Percentiles rank a stretch among this genome's conserved stretches.
These are phyloP conservation scores for Eudorina sp. DNA, from an alignment of 139 green algal species.

Conservation along the genomic window DNA sequence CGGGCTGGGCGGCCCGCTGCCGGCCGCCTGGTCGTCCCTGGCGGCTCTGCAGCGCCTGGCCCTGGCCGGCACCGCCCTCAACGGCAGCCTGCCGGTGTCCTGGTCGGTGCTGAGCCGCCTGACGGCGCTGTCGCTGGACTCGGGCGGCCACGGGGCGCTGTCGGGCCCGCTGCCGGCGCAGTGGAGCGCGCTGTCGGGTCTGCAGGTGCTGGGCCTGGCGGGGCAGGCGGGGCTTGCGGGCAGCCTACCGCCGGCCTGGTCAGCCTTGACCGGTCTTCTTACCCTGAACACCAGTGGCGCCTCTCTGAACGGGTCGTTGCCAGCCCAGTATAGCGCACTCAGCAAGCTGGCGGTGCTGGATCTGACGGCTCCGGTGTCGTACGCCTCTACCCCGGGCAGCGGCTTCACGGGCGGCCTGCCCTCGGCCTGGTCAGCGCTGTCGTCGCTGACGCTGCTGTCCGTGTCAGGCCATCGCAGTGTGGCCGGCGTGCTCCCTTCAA, in stretches of 20 bases:
- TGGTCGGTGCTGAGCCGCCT: not conserved
- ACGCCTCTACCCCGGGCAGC: not conserved
- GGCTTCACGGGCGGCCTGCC: conserved; percentile 46
- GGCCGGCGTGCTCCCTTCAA: not conserved
- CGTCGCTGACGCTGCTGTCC: not conserved
- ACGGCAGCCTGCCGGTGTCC: not conserved
- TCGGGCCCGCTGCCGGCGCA: not conserved
- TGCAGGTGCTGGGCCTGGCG: not conserved
- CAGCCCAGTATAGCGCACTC: not conserved
- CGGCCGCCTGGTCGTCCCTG: not conserved
- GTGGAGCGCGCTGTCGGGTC: not conserved
- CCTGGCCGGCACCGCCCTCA: conserved; percentile 7
- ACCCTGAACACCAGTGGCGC: not conserved
- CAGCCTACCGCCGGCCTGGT: not conserved
- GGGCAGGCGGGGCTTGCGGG: not conserved
- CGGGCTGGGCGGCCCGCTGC: conserved; percentile 5
- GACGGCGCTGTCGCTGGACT: not conserved
- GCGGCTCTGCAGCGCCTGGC: not conserved
- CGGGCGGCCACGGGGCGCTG: not conserved
- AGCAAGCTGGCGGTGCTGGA: not conserved
- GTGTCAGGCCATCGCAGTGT: not conserved
- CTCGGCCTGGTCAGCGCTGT: not conserved
- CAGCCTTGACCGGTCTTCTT: not conserved
- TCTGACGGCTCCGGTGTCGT: not conserved
- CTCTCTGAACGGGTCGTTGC: conserved; percentile 26